A percentile compares a stretch with the other conserved stretches of the same genome.
phyloP scores from a whole-genome alignment of 768 basidiomycete genomes.

The Suillus subaureus region DNA sequence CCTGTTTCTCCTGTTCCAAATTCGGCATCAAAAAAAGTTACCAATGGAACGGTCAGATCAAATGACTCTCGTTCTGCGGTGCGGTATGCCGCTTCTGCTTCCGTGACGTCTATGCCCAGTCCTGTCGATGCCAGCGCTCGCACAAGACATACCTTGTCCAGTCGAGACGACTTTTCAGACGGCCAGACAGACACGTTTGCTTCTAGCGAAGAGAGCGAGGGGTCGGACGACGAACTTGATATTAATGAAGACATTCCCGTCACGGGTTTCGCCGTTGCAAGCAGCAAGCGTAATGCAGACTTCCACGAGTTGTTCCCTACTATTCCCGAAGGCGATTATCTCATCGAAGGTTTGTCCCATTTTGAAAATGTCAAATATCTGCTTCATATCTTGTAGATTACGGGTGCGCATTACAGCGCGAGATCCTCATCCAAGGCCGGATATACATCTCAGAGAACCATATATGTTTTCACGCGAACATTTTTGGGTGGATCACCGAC shows the following conservation, averaged over 20 bases:
- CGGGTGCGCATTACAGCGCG: slow-evolving; percentile 94
- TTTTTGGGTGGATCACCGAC: slow-evolving; percentile 98
- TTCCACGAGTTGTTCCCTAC: slow-evolving; percentile 92
- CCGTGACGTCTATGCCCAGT: slow-evolving; percentile 17
- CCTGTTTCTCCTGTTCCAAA: slow-evolving; percentile 38
- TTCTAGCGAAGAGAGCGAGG: slow-evolving; percentile 34
- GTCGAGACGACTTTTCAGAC: slow-evolving; percentile 31
- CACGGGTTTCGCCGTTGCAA: slow-evolving; percentile 96
- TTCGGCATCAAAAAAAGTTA: slow-evolving; percentile 22
- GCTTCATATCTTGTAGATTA: slow-evolving; percentile 65
- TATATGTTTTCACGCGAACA: slow-evolving; percentile 99
- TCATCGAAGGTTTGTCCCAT: slow-evolving; percentile 79
- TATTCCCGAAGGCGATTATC: slow-evolving; percentile 93
- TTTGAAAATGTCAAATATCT: background rate
- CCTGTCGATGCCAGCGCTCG: slow-evolving; percentile 8
- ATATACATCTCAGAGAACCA: slow-evolving; percentile 98
- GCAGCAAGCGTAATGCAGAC: slow-evolving; percentile 90
- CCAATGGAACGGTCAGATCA: slow-evolving; percentile 18
- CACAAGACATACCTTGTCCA: slow-evolving; percentile 23
- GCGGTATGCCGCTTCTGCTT: slow-evolving; percentile 10
- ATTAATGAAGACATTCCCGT: slow-evolving; percentile 72
- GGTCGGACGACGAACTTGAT: slow-evolving; percentile 38
- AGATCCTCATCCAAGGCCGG: slow-evolving; percentile 95
- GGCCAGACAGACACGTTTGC: slow-evolving; percentile 21
- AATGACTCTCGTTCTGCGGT: slow-evolving; percentile 10